Percentiles rank a stretch among this genome's conserved stretches.
These are phyloP conservation scores for Graphium sp. DNA, from an alignment of 2,329 filamentous ascomycete species.

Conservation along the genomic window DNA sequence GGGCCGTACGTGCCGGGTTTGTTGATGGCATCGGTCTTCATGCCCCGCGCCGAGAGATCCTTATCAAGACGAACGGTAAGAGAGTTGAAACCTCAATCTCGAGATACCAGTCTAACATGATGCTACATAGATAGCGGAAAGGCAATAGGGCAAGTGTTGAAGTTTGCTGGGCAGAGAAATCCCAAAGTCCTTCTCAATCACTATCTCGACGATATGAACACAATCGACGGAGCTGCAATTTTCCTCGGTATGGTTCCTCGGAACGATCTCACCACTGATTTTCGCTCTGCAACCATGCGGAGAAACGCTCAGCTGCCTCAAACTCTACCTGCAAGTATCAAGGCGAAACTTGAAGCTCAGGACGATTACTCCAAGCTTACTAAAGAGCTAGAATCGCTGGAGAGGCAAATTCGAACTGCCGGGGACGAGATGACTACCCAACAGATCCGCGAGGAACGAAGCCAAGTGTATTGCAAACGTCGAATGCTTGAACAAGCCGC, in stretches of 20 bases:
- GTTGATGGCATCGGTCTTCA: not conserved
- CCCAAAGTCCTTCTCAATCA: not conserved
- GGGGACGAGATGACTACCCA: too few relatives aligned
- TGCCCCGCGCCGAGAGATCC: not conserved
- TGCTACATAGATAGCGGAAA: not conserved
- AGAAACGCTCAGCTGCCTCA: not conserved
- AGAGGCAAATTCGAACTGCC: too few relatives aligned
- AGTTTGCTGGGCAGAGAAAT: slow-evolving; percentile 1
- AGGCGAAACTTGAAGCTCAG: not conserved
- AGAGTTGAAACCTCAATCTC: not conserved
- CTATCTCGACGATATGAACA: slow-evolving; percentile 1
- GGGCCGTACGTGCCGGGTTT: not conserved
- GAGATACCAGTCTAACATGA: too few relatives aligned
- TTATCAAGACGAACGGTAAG: slow-evolving; percentile 1
- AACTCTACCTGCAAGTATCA: not conserved
- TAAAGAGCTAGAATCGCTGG: not conserved
- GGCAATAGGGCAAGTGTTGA: not conserved
- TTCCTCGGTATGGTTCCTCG: not conserved
- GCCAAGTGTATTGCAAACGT: too few relatives aligned
- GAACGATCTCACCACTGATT: not conserved
- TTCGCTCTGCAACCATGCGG: not conserved
- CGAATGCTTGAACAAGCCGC: not conserved
- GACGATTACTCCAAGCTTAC: not conserved
- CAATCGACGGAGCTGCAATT: not conserved
- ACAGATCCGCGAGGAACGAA: too few relatives aligned